Conservation (phyloP, 352 stramenopile genomes). For the Phytophthora macrochlamydospora region DNA sequence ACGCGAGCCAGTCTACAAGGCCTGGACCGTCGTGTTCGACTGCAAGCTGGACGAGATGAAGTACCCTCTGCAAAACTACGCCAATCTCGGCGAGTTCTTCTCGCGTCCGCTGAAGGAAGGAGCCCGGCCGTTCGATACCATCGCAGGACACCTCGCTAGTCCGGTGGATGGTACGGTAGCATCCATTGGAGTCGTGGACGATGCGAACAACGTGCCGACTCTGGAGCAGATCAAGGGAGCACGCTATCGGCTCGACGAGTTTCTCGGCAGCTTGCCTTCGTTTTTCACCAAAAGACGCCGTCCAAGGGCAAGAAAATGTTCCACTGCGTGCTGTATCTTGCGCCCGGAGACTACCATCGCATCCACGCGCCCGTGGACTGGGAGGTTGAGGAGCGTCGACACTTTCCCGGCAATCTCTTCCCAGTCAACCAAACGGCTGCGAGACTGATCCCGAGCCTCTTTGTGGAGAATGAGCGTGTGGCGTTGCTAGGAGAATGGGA, state of each 20-base stretch:
- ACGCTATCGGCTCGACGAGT: conserved; percentile 85
- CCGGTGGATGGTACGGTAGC: conserved; percentile 70
- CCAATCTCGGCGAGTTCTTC: conserved; percentile 87
- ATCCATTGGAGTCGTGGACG: conserved; percentile 59
- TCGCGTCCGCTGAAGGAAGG: conserved; percentile 80
- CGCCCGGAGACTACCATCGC: conserved; percentile 87
- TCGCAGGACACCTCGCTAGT: conserved; percentile 41
- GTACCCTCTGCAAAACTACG: conserved; percentile 74
- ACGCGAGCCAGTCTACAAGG: conserved; percentile 78
- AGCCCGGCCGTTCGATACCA: conserved; percentile 46
- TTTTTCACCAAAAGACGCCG: conserved; percentile 50
- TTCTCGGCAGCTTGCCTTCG: conserved; percentile 63
- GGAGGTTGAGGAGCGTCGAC: conserved; percentile 69
- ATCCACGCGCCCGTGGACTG: conserved; percentile 87
- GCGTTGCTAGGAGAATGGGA: conserved; percentile 75
- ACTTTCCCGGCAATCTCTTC: conserved; percentile 86
- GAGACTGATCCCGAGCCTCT: conserved; percentile 75
- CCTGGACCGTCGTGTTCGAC: conserved; percentile 79
- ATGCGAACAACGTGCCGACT: conserved; percentile 50
- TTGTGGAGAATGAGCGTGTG: conserved; percentile 86
- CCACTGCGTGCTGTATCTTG: conserved; percentile 85
- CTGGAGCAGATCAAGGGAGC: conserved; percentile 86
- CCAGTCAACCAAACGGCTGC: conserved; percentile 75
- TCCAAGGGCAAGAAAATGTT: conserved; percentile 63
- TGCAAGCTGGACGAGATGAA: conserved; percentile 89